Conservation (phyloP, 371 early-diverging fungal species). For the Blakeslea trispora region DNA sequence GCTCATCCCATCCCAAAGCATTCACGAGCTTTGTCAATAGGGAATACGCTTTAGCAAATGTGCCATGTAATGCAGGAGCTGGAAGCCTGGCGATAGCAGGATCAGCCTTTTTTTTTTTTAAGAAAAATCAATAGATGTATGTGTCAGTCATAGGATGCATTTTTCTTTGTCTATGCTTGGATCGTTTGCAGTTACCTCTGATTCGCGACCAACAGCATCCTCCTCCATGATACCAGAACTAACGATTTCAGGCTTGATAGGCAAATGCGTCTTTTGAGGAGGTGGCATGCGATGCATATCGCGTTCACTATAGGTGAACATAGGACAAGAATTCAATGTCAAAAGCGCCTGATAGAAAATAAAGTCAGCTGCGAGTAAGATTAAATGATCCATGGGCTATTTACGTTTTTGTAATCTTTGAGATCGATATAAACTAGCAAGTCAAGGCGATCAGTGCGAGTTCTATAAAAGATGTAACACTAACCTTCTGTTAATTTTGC, state of each 20-base stretch:
- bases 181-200: constrained; percentile 49
- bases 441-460: too few species aligned
- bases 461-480: too few species aligned
- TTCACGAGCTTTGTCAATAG: constrained; percentile 78
- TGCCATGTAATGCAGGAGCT: constrained; percentile 87
- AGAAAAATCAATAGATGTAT: too few species aligned
- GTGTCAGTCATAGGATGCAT: too few species aligned
- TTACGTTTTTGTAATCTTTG: constrained; percentile 80
- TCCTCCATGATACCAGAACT: constrained; percentile 67
- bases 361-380: too few species aligned
- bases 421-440: constrained; percentile 81
- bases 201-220: constrained; percentile 68
- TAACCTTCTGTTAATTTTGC: constrained; percentile 86
- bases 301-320: constrained; percentile 91
- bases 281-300: constrained; percentile 92
- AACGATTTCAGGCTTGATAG: constrained; percentile 70
- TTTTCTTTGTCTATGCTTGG: too few species aligned
- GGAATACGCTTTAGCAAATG: constrained; percentile 86
- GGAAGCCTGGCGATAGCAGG: constrained; percentile 77
- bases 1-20: constrained; percentile 94
- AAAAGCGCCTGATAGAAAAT: constrained; percentile 72
- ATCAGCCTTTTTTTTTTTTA: constrained; percentile 57
- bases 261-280: constrained; percentile 81
- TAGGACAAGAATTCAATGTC: constrained; percentile 95
- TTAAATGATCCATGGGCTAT: constrained; percentile 3